These are phyloP conservation scores for Candolleomyces eurysporus DNA, from an alignment of 768 basidiomycete species.

Conservation along the genomic window DNA sequence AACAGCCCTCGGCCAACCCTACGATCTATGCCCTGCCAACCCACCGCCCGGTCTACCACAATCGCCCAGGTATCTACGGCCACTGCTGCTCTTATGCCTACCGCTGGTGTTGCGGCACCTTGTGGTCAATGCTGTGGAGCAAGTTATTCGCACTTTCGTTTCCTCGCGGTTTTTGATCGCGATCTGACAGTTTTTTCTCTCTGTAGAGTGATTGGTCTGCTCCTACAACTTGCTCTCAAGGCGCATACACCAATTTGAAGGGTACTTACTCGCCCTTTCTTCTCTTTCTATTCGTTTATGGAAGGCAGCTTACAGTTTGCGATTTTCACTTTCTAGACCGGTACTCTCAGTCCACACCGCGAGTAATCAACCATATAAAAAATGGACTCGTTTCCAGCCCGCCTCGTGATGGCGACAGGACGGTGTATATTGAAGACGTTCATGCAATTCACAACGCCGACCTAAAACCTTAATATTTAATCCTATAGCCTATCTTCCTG, in stretches of 20 bases:
- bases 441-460: too few species aligned
- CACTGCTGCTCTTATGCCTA: too few species aligned
- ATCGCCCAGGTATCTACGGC: conserved; percentile 14
- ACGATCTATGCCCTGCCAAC: conserved; percentile 20
- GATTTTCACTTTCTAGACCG: background rate
- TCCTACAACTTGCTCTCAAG: conserved; percentile 38
- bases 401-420: too few species aligned
- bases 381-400: too few species aligned
- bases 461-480: too few species aligned
- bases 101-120: conserved; percentile 38
- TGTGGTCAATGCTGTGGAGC: conserved; percentile 54
- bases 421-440: too few species aligned
- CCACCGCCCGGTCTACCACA: conserved; percentile 11
- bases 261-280: background rate
- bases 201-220: conserved; percentile 37
- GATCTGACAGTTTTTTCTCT: background rate
- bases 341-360: conserved; percentile 1
- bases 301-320: too few species aligned
- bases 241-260: background rate
- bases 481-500: too few species aligned
- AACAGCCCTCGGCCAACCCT: conserved; percentile 44
- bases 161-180: background rate
- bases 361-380: background rate
- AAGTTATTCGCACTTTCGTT: background rate
- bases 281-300: too few species aligned